These are phyloP conservation scores for Populus davidiana DNA, from an alignment of 345 rosid genomes.

Conservation along the genomic window DNA sequence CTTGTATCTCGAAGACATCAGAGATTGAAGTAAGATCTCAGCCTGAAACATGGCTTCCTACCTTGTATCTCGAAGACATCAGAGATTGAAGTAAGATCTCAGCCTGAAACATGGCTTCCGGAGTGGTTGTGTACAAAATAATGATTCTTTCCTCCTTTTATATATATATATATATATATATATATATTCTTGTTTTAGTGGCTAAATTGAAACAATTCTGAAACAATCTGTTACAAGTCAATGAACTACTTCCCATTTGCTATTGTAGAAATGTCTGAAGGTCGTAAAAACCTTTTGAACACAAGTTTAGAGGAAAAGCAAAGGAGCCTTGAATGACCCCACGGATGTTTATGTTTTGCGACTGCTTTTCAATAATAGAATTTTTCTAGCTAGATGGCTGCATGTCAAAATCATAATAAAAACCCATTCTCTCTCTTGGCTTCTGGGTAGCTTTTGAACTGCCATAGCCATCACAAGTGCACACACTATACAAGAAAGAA, in stretches of 20 bases:
- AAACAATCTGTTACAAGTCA: neutral
- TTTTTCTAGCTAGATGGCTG: neutral
- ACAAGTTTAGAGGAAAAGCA: neutral
- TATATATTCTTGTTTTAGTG: neutral
- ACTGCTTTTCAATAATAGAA: neutral
- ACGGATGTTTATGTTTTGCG: neutral
- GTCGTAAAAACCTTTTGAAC: neutral
- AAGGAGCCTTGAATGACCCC: neutral
- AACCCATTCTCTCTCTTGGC: neutral
- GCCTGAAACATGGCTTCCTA: too few species aligned
- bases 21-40: slow-evolving; percentile 33
- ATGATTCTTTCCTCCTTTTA: slow-evolving; percentile 23
- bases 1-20: slow-evolving; percentile 66
- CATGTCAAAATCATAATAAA: neutral
- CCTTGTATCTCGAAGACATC: slow-evolving; percentile 66
- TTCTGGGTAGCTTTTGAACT: neutral
- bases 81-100: slow-evolving; percentile 36
- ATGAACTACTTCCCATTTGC: neutral
- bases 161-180: neutral
- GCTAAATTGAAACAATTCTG: neutral
- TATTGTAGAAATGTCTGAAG: neutral
- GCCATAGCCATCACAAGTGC: neutral
- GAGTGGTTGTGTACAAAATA: slow-evolving; percentile 13
- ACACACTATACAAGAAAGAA: neutral
- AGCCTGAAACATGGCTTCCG: neutral